Conservation (phyloP, 768 basidiomycete species). For the Lactarius quietus region DNA sequence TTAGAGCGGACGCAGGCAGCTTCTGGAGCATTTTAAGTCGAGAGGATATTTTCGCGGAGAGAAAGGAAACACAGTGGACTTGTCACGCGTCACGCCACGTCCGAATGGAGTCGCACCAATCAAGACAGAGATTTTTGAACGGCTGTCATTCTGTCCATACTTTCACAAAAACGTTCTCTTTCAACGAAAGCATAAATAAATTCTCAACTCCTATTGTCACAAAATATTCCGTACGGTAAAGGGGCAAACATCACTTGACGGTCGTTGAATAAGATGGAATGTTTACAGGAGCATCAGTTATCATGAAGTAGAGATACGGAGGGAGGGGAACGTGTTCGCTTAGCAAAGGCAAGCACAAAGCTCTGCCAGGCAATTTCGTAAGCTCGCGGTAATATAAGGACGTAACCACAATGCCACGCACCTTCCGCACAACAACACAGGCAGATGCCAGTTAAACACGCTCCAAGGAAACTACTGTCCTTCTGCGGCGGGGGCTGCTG, state of each 20-base stretch:
- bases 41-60: conserved; percentile 37
- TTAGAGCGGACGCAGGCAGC: conserved; percentile 72
- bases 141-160: not conserved
- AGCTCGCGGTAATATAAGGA: not conserved
- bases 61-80: conserved; percentile 33
- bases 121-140: not conserved
- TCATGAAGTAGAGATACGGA: not conserved
- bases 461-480: conserved; percentile 49
- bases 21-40: conserved; percentile 74
- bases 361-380: conserved; percentile 41
- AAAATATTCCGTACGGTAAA: not conserved
- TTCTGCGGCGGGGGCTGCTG: conserved; percentile 50
- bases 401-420: conserved; percentile 34
- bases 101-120: conserved; percentile 4
- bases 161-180: not conserved
- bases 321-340: conserved; percentile 11
- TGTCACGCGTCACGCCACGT: conserved; percentile 40
- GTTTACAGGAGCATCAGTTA: conserved; percentile 11
- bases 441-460: conserved; percentile 61
- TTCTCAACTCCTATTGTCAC: not conserved
- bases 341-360: conserved; percentile 72
- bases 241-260: not conserved
- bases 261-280: not conserved
- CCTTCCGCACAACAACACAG: conserved; percentile 76
- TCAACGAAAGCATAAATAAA: not conserved